Percentiles rank a stretch among this genome's conserved stretches.
phyloP scores from a whole-genome alignment of 2,329 filamentous ascomycete genomes.

The Epichloe scottii region DNA sequence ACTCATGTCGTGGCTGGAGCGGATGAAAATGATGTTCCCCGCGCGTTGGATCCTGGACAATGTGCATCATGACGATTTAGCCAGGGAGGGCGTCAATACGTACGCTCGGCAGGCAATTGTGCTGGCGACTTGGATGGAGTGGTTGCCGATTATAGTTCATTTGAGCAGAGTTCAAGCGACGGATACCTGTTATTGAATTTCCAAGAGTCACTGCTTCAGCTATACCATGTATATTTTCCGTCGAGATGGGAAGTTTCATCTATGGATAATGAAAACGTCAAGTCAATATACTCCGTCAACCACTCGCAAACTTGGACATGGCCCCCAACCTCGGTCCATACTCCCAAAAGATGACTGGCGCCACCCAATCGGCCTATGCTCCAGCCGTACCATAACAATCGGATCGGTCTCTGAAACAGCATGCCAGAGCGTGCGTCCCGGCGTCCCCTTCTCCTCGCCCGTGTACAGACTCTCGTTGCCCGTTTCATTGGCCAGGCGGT shows the following conservation, averaged over 20 bases:
- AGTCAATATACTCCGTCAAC: not conserved
- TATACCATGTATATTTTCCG: too few species aligned
- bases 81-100: not conserved
- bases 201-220: too few species aligned
- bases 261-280: too few species aligned
- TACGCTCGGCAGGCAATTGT: not conserved
- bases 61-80: not conserved
- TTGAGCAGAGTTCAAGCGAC: not conserved
- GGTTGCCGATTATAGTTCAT: not conserved
- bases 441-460: too few species aligned
- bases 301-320: constrained; percentile 1
- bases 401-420: too few species aligned
- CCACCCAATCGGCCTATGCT: not conserved
- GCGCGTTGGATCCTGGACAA: not conserved
- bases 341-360: constrained; percentile 2
- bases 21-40: not conserved
- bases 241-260: too few species aligned
- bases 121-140: not conserved
- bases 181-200: too few species aligned
- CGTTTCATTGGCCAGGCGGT: too few species aligned
- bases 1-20: not conserved
- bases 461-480: too few species aligned
- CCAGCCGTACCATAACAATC: too few species aligned
- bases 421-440: too few species aligned
- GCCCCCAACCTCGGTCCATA: constrained; percentile 1